Conservation (phyloP, 2,329 filamentous ascomycete genomes). For the Colletotrichum magnum region DNA sequence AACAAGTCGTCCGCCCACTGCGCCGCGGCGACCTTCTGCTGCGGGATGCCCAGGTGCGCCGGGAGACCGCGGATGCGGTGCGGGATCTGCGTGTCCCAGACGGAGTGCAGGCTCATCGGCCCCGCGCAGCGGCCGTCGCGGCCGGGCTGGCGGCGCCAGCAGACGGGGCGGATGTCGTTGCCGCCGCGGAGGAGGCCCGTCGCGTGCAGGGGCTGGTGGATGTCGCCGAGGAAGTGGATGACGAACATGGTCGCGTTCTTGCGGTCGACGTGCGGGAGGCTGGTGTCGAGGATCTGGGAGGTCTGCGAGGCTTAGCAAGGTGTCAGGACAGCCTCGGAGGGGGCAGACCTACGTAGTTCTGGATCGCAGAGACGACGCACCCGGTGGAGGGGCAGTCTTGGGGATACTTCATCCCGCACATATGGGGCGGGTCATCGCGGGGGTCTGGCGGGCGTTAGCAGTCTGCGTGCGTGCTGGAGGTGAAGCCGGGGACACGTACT, state of each 20-base stretch:
- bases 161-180: conserved; percentile 41
- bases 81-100: conserved; percentile 41
- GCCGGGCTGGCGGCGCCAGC: conserved; percentile 35
- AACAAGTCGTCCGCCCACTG: conserved; percentile 33
- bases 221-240: conserved; percentile 42
- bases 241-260: conserved; percentile 42
- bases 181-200: conserved; percentile 41
- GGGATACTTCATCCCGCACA: conserved; percentile 40
- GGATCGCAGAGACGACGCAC: conserved; percentile 40
- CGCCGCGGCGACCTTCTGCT: conserved; percentile 35
- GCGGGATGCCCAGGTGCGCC: conserved; percentile 24
- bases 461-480: background rate
- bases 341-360: conserved; percentile 32
- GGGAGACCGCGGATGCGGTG: conserved; percentile 37
- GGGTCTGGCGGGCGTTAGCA: conserved; percentile 20
- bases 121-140: conserved; percentile 30
- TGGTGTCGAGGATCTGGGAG: conserved; percentile 37
- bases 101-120: conserved; percentile 39
- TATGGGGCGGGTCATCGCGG: conserved; percentile 36
- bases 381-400: conserved; percentile 40
- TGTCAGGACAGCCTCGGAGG: too few species aligned
- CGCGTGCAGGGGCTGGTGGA: conserved; percentile 41
- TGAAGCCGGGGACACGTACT: conserved; percentile 3
- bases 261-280: conserved; percentile 47
- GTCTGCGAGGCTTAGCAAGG: conserved; percentile 18